phyloP scores from a whole-genome alignment of 1,284 basidiomycete species.

The Naganishia albida region DNA sequence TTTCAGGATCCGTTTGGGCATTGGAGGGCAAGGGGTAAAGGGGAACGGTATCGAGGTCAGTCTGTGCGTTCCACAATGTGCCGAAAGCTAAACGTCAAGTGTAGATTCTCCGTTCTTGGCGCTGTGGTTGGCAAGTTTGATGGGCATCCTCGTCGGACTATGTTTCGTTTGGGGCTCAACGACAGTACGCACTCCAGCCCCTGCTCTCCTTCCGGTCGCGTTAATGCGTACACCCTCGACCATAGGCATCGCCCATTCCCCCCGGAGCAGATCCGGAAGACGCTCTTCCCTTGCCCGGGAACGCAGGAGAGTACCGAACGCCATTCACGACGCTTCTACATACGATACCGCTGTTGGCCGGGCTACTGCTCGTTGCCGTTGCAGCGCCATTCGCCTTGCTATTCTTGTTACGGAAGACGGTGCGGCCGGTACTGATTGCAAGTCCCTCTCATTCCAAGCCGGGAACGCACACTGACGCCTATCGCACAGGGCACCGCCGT shows the following conservation, averaged over 20 bases:
- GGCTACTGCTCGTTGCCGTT: slow-evolving; percentile 73
- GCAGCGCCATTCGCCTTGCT: slow-evolving; percentile 73
- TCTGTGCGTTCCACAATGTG: neutral
- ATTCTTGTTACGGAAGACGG: slow-evolving; percentile 72
- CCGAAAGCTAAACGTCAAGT: too few species aligned
- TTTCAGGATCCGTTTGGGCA: slow-evolving; percentile 52
- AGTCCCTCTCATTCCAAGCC: slow-evolving; percentile 63
- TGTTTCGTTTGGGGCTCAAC: slow-evolving; percentile 53
- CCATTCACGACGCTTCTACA: slow-evolving; percentile 77
- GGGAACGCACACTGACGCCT: slow-evolving; percentile 71
- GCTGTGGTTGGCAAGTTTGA: slow-evolving; percentile 46
- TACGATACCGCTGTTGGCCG: slow-evolving; percentile 77
- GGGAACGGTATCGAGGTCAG: slow-evolving; percentile 53
- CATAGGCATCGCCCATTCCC: slow-evolving; percentile 34
- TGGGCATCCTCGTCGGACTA: slow-evolving; percentile 48
- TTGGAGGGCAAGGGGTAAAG: slow-evolving; percentile 43
- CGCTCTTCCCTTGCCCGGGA: slow-evolving; percentile 32
- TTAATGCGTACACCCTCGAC: neutral
- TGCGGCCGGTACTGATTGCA: slow-evolving; percentile 72
- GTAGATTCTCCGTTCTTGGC: slow-evolving; percentile 51
- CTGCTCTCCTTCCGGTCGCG: neutral
- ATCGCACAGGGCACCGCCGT: slow-evolving; percentile 75
- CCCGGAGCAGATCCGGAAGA: slow-evolving; percentile 36
- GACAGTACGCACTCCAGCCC: slow-evolving; percentile 44
- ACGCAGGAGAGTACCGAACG: slow-evolving; percentile 41